Conservation (phyloP, 257 asterid genomes). For the Jacaranda copaia region DNA sequence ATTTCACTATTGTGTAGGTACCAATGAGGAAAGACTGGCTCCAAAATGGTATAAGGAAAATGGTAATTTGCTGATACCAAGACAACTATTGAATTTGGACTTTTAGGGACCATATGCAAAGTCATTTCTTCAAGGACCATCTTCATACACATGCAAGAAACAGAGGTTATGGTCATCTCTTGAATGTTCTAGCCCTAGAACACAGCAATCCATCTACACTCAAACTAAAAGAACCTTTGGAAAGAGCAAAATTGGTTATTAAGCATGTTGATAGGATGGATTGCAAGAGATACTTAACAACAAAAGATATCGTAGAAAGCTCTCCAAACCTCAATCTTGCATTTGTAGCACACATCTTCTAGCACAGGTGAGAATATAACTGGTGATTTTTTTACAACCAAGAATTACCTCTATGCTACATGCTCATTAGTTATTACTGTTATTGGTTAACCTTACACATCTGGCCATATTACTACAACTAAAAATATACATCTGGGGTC, state of each 20-base stretch:
- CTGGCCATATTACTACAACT: no score
- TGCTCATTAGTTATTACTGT: neutral
- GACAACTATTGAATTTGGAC: neutral
- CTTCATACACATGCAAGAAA: conserved; percentile 65
- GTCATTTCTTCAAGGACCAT: neutral
- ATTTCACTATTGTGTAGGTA: conserved; percentile 92
- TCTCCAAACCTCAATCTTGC: conserved; percentile 98
- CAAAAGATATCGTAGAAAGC: conserved; percentile 95
- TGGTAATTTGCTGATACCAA: conserved; percentile 53
- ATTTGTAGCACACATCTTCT: conserved; percentile 95
- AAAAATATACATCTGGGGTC: no score
- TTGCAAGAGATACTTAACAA: conserved; percentile 91
- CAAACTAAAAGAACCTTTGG: conserved; percentile 63
- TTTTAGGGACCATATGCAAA: neutral
- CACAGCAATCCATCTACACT: conserved; percentile 73
- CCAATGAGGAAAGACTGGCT: conserved; percentile 77
- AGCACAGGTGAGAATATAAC: conserved; percentile 72
- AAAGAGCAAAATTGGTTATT: conserved; percentile 91
- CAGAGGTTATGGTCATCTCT: conserved; percentile 88
- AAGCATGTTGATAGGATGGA: conserved; percentile 99
- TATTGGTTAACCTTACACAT: neutral
- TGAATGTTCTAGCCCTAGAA: conserved; percentile 95
- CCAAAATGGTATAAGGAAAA: conserved; percentile 92
- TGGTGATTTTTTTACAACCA: neutral
- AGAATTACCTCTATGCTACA: no score